Base-by-base conservation (phyloP, 208 protist species). In the Angomonas ambiguus region DNA sequence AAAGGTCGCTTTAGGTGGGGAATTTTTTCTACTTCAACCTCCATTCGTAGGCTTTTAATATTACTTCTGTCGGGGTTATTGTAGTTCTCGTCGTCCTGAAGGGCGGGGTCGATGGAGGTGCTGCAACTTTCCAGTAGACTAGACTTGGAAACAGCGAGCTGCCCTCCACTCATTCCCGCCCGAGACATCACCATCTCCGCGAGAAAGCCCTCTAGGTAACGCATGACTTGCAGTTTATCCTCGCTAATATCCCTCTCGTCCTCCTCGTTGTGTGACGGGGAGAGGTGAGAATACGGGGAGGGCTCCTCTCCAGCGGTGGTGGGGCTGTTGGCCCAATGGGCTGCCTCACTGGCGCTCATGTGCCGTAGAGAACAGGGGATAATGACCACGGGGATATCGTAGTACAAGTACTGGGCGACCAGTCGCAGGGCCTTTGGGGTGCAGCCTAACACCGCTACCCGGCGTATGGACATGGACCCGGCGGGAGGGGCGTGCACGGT, bases 401-500 rank as follows among this genome's bases (percentile, higher is more conserved):
- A 2, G 51, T 62, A 62, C 33, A 69, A 28, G n/a, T 62, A 69
- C 18, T 34, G 32, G 8, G 65, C 65, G 1, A 55, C 58, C 27
- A 45, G 42, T 6, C 65, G 65, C 20, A 69, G 53, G 34, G 31
- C 41, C 13, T 33, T 35, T 11, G 51, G 65, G 28, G 65, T 53
- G 34, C 42, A 38, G 45, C 65, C 65, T 25, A 69, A 11, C 2
- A 69, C 10, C 24, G 65, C 65, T 5, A 69, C 25, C 16, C 65
- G 65, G 5, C 53, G 51, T 38, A 69, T 48, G 2, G 4, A 34
- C 22, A 51, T 42, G 38, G 42, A 55, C 5, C 45, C 49, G 13
- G 65, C 65, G 2, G 65, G 51, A 22, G 65, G 65, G n/a, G 65
- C 65, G 53, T 62, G 6, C 49, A 30, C 31, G 34, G 28, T 25